These are phyloP conservation scores for Chlamydomonas incerta DNA, from an alignment of 139 green algal genomes.

Conservation along the genomic window DNA sequence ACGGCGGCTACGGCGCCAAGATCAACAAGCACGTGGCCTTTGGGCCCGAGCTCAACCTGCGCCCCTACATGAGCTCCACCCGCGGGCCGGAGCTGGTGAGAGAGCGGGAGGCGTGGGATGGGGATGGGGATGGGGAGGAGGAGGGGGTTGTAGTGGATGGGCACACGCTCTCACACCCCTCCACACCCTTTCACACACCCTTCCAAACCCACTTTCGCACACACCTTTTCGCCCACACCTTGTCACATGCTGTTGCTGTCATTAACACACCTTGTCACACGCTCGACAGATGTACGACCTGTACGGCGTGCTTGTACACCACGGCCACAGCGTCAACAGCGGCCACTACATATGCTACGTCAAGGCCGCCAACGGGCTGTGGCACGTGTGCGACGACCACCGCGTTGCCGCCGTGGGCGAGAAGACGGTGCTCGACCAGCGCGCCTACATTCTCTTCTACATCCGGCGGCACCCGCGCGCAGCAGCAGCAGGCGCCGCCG, in stretches of 20 bases:
- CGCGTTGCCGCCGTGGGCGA: conserved; percentile 57
- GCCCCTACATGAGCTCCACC: conserved; percentile 72
- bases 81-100: conserved; percentile 1
- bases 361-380: conserved; percentile 80
- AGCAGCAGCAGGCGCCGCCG: background rate
- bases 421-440: conserved; percentile 78
- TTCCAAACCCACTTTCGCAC: no score
- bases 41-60: conserved; percentile 79
- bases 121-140: no score
- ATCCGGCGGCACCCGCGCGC: conserved; percentile 51
- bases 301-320: conserved; percentile 93
- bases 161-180: no score
- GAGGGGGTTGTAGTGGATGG: no score
- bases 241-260: no score
- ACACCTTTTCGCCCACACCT: no score
- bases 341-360: conserved; percentile 95
- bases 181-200: no score
- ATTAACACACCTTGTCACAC: no score
- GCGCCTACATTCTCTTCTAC: conserved; percentile 98
- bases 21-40: conserved; percentile 87
- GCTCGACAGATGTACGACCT: conserved; percentile 80
- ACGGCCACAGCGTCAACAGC: conserved; percentile 82
- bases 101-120: no score
- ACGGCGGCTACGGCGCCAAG: conserved; percentile 82
- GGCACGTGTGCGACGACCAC: conserved; percentile 91